phyloP scores from a whole-genome alignment of 2,329 filamentous ascomycete genomes.

The Fusarium buharicum region DNA sequence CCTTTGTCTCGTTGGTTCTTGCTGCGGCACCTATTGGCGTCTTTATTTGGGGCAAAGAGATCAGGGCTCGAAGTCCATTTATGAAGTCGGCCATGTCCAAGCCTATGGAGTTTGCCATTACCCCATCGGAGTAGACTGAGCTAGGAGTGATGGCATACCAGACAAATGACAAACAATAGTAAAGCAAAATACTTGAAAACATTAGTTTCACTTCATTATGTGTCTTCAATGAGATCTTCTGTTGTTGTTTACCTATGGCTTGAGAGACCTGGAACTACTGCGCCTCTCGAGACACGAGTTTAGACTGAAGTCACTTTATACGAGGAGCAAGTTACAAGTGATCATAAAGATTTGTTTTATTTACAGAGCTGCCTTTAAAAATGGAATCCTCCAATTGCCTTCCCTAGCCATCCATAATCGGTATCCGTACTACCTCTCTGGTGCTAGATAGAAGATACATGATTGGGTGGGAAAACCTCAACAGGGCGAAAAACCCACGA shows the following conservation, averaged over 20 bases:
- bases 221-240: too few species aligned
- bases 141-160: background rate
- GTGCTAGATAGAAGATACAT: too few species aligned
- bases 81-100: constrained; percentile 27
- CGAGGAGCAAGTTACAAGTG: background rate
- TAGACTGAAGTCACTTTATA: too few species aligned
- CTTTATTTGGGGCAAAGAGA: constrained; percentile 29
- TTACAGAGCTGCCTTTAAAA: background rate
- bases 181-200: too few species aligned
- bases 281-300: too few species aligned
- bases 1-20: constrained; percentile 19
- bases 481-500: background rate
- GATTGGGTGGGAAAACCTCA: background rate
- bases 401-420: background rate
- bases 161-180: background rate
- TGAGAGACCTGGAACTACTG: too few species aligned
- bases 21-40: constrained; percentile 25
- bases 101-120: constrained; percentile 13
- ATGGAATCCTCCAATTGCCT: background rate
- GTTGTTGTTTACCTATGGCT: too few species aligned
- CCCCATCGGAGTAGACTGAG: background rate
- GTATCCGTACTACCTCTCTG: too few species aligned
- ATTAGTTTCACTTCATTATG: too few species aligned
- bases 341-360: background rate
- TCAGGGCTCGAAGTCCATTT: constrained; percentile 28